phyloP scores from a whole-genome alignment of 2,329 filamentous ascomycete species.

The Coniochaeta hoffmannii region DNA sequence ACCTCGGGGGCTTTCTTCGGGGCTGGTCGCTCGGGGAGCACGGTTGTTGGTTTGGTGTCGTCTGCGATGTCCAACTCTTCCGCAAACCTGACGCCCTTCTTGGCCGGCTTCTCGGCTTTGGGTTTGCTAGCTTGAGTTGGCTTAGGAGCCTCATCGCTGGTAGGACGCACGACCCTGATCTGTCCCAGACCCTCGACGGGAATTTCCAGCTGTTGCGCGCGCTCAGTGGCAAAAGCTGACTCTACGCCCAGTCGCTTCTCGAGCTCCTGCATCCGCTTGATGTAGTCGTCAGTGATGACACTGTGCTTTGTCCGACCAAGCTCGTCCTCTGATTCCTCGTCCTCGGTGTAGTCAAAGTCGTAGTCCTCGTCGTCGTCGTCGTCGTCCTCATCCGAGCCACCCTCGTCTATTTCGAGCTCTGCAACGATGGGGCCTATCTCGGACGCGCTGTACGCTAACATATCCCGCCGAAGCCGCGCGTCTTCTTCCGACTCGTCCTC shows the following conservation, averaged over 20 bases:
- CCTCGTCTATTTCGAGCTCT: conserved; percentile 77
- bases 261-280: conserved; percentile 75
- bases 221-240: conserved; percentile 38
- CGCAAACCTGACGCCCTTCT: conserved; percentile 79
- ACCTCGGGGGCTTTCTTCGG: conserved; percentile 23
- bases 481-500: conserved; percentile 75
- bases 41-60: conserved; percentile 13
- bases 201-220: conserved; percentile 38
- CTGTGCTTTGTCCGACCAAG: conserved; percentile 65
- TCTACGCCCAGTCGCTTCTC: conserved; percentile 66
- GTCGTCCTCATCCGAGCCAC: no score
- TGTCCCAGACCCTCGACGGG: conserved; percentile 26
- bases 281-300: conserved; percentile 67
- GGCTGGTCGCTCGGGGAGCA: not conserved
- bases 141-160: not conserved
- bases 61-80: conserved; percentile 62
- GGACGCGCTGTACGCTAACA: conserved; percentile 82
- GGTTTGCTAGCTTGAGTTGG: conserved; percentile 22
- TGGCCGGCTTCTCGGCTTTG: conserved; percentile 16
- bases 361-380: conserved; percentile 44
- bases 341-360: conserved; percentile 43
- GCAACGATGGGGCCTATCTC: conserved; percentile 91
- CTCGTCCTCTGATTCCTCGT: conserved; percentile 66
- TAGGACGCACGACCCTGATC: conserved; percentile 15
- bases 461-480: conserved; percentile 71